Evolutionary conservation across 2,329 filamentous ascomycete species (phyloP).

Genomic region (Cytospora piceae): DNA sequence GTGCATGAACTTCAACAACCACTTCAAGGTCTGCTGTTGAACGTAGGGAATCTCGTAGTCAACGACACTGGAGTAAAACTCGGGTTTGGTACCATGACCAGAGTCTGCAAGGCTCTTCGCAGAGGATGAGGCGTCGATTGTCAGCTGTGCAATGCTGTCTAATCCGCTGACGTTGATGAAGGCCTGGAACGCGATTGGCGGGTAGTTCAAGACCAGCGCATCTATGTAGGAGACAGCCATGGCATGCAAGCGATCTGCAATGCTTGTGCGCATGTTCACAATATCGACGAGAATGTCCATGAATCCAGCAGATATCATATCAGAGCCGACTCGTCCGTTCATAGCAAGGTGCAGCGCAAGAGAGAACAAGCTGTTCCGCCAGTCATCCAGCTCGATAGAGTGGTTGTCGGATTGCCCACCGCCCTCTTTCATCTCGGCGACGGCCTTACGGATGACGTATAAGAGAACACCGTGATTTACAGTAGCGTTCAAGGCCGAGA

Average conservation of each 20-base stretch:
- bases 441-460: constrained; percentile 88
- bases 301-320: constrained; percentile 86
- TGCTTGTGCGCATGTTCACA: constrained; percentile 77
- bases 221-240: constrained; percentile 88
- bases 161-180: constrained; percentile 83
- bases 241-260: constrained; percentile 82
- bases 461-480: constrained; percentile 96
- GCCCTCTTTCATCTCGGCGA: constrained; percentile 74
- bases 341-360: constrained; percentile 80
- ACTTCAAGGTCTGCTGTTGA: constrained; percentile 90
- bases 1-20: constrained; percentile 93
- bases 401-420: constrained; percentile 60
- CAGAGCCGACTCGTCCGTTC: constrained; percentile 73
- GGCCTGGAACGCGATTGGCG: constrained; percentile 75
- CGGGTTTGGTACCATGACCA: constrained; percentile 71
- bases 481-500: constrained; percentile 89
- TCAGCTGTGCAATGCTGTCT: constrained; percentile 86
- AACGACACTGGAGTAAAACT: constrained; percentile 76
- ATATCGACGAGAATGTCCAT: constrained; percentile 91
- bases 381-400: constrained; percentile 76
- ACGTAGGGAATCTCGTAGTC: constrained; percentile 95
- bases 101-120: constrained; percentile 68
- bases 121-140: constrained; percentile 75
- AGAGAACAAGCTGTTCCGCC: constrained; percentile 89
- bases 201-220: constrained; percentile 81